phyloP scores from a whole-genome alignment of 192 early-diverging fungal species.

The Coemansia furcata region DNA sequence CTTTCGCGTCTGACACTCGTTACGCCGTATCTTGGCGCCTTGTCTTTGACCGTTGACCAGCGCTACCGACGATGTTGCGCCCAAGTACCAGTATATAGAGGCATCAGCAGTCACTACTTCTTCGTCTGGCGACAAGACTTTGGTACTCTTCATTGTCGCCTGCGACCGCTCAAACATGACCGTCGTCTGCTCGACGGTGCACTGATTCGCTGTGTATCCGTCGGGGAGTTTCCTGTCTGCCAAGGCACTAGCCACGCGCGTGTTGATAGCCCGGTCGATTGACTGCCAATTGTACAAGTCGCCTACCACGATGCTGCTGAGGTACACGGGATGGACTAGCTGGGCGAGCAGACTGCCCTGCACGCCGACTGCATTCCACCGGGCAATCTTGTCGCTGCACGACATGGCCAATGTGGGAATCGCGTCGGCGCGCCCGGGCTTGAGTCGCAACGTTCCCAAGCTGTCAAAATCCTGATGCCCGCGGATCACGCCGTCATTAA shows the following conservation, averaged over 20 bases:
- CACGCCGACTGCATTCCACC: slow-evolving; percentile 82
- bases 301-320: slow-evolving; percentile 62
- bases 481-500: slow-evolving; percentile 1
- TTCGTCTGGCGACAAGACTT: background rate
- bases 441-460: slow-evolving; percentile 18
- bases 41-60: slow-evolving; percentile 55
- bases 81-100: slow-evolving; percentile 43
- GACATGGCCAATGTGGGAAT: slow-evolving; percentile 51
- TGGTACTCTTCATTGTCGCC: slow-evolving; percentile 1
- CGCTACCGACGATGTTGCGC: slow-evolving; percentile 34
- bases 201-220: slow-evolving; percentile 13
- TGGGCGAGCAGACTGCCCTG: slow-evolving; percentile 66
- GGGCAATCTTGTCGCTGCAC: slow-evolving; percentile 86
- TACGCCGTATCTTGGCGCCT: slow-evolving; percentile 43
- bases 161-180: slow-evolving; percentile 36
- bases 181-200: slow-evolving; percentile 13
- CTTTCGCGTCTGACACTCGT: slow-evolving; percentile 19
- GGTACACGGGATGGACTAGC: slow-evolving; percentile 67
- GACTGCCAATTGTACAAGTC: slow-evolving; percentile 64
- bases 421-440: slow-evolving; percentile 49
- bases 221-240: background rate
- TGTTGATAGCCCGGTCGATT: slow-evolving; percentile 66
- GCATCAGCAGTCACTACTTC: slow-evolving; percentile 35
- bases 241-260: slow-evolving; percentile 25
- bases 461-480: slow-evolving; percentile 15